Evolutionary conservation across 2,329 filamentous ascomycete genomes (phyloP).

Genomic region (Fusarium vanettenii): DNA sequence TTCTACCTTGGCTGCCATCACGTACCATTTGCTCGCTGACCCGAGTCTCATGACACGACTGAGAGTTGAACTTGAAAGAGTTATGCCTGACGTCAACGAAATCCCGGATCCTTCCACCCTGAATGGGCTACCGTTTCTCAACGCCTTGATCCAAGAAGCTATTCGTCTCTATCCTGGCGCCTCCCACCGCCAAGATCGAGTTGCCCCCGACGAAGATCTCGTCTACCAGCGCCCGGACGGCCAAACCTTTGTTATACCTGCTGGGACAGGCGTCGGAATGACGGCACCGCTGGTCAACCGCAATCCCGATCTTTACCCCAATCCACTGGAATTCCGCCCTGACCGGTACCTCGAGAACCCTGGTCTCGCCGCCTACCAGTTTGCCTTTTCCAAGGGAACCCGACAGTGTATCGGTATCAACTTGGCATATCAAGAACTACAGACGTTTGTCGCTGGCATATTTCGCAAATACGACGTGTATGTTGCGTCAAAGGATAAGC

Average conservation of each 20-base stretch:
- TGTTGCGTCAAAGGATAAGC: slow-evolving; percentile 5
- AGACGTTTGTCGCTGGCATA: slow-evolving; percentile 29
- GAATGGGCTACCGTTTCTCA: slow-evolving; percentile 51
- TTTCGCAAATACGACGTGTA: slow-evolving; percentile 33
- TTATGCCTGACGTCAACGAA: slow-evolving; percentile 14
- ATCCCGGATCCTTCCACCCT: slow-evolving; percentile 39
- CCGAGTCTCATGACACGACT: slow-evolving; percentile 45
- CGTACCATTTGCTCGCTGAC: slow-evolving; percentile 51
- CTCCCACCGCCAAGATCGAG: slow-evolving; percentile 43
- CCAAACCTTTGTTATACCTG: slow-evolving; percentile 45
- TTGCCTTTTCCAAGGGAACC: slow-evolving; percentile 31
- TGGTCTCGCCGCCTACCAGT: slow-evolving; percentile 2
- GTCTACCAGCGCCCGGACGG: slow-evolving; percentile 37
- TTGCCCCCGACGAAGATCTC: slow-evolving; percentile 45
- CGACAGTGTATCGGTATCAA: slow-evolving; percentile 36
- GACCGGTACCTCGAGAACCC: slow-evolving; percentile 32
- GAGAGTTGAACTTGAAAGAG: slow-evolving; percentile 47
- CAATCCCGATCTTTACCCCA: slow-evolving; percentile 13
- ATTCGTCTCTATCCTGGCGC: slow-evolving; percentile 56
- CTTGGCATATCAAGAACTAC: slow-evolving; percentile 35
- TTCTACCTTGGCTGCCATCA: slow-evolving; percentile 48
- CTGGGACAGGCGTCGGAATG: slow-evolving; percentile 51
- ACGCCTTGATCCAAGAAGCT: slow-evolving; percentile 52
- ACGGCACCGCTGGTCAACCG: slow-evolving; percentile 46
- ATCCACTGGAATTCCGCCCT: slow-evolving; percentile 45